phyloP scores from a whole-genome alignment of 2,329 filamentous ascomycete species.

The Calcarisporium arbuscula region DNA sequence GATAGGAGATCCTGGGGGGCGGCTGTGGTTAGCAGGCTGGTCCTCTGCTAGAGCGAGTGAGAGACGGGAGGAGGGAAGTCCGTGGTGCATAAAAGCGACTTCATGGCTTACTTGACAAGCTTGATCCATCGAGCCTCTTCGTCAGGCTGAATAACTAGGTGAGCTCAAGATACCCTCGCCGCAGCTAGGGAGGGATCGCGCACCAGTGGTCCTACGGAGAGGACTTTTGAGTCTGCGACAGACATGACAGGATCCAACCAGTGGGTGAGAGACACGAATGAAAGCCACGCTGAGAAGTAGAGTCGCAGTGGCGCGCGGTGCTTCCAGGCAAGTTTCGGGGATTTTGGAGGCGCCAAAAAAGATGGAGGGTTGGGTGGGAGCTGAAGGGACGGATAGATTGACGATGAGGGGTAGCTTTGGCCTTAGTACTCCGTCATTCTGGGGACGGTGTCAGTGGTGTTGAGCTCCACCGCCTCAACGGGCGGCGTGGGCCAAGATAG shows the following conservation, averaged over 20 bases:
- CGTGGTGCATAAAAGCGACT: background rate
- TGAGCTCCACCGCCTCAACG: too few species aligned
- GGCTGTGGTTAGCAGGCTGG: constrained; percentile 6
- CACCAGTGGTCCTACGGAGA: constrained; percentile 40
- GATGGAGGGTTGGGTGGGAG: too few species aligned
- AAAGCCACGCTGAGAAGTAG: background rate
- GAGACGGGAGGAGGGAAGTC: background rate
- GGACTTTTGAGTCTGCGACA: constrained; percentile 33
- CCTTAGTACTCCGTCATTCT: too few species aligned
- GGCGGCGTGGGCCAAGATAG: too few species aligned
- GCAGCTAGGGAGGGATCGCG: constrained; percentile 5
- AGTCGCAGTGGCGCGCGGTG: too few species aligned
- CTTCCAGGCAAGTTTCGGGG: too few species aligned
- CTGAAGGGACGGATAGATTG: too few species aligned
- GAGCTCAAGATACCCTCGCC: background rate
- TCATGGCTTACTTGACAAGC: constrained; percentile 42
- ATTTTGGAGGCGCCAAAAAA: too few species aligned
- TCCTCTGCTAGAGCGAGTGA: constrained; percentile 6
- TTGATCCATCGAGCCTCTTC: constrained; percentile 53
- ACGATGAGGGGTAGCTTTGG: too few species aligned
- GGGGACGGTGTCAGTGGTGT: too few species aligned
- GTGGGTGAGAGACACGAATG: background rate
- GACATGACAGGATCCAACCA: constrained; percentile 29
- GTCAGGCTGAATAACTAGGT: constrained; percentile 28
- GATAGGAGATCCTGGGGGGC: constrained; percentile 50